phyloP scores from a whole-genome alignment of 148 eudicot species.

The Arbutus unedo region DNA sequence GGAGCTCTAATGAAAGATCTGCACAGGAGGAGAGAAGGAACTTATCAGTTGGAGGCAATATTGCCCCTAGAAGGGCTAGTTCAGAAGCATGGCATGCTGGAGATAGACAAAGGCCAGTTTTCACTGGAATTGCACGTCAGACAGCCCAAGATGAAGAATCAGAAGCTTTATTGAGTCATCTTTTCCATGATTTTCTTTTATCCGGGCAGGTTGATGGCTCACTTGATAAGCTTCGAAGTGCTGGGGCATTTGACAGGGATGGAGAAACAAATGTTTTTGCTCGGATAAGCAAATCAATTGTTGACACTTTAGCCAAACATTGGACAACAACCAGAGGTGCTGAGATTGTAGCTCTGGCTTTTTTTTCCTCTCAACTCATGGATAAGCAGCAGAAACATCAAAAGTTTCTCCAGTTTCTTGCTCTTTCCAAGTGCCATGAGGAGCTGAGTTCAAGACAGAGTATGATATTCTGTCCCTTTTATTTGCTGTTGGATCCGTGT shows the following conservation, averaged over 20 bases:
- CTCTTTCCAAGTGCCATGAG: conserved; percentile 93
- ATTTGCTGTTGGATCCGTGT: not conserved
- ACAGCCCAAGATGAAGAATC: conserved; percentile 90
- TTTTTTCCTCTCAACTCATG: conserved; percentile 64
- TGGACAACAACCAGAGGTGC: conserved; percentile 99
- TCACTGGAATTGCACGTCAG: conserved; percentile 49
- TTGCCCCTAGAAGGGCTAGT: conserved; percentile 59
- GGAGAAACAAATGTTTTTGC: conserved; percentile 85
- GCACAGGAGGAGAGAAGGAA: conserved; percentile 57
- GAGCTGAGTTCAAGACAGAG: conserved; percentile 74
- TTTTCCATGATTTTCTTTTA: conserved; percentile 69
- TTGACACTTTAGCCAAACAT: conserved; percentile 94
- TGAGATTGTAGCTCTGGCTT: conserved; percentile 72
- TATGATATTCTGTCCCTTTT: conserved; percentile 33
- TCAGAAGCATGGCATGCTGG: conserved; percentile 51
- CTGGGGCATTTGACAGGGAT: conserved; percentile 89
- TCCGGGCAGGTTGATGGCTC: conserved; percentile 70
- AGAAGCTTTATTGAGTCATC: conserved; percentile 66
- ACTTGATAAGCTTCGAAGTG: conserved; percentile 61
- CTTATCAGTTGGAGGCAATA: conserved; percentile 35
- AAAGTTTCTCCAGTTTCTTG: conserved; percentile 87
- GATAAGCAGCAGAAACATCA: conserved; percentile 96
- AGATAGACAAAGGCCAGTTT: conserved; percentile 49
- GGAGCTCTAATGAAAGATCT: conserved; percentile 84
- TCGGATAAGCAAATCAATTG: conserved; percentile 81